phyloP scores from a whole-genome alignment of 2,329 filamentous ascomycete genomes.

The Scytalidium lignicola region DNA sequence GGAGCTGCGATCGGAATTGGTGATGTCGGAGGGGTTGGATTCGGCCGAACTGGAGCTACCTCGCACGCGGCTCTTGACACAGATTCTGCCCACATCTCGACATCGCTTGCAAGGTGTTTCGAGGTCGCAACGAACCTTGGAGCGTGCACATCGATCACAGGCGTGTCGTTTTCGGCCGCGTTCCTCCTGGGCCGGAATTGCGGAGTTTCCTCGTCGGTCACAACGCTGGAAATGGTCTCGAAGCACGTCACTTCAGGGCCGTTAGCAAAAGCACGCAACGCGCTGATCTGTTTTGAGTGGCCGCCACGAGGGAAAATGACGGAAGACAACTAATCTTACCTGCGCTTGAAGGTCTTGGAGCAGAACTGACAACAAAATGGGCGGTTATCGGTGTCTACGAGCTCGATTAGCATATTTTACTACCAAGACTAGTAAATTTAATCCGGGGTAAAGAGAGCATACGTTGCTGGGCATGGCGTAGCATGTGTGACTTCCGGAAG shows the following conservation, averaged over 20 bases:
- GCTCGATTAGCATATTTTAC: background rate
- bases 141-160: slow-evolving; percentile 27
- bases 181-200: slow-evolving; percentile 26
- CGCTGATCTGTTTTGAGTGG: no score
- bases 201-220: slow-evolving; percentile 21
- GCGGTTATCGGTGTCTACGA: slow-evolving; percentile 23
- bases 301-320: no score
- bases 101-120: slow-evolving; percentile 27
- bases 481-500: slow-evolving; percentile 28
- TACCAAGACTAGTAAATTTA: background rate
- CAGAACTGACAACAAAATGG: slow-evolving; percentile 29
- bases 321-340: slow-evolving; percentile 12
- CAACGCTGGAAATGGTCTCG: slow-evolving; percentile 29
- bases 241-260: slow-evolving; percentile 25
- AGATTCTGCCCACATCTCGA: slow-evolving; percentile 25
- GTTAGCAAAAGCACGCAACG: background rate
- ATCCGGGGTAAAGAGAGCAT: slow-evolving; percentile 5
- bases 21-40: slow-evolving; percentile 15
- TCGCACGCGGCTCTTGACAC: slow-evolving; percentile 20
- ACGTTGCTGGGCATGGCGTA: slow-evolving; percentile 28
- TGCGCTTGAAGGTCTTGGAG: slow-evolving; percentile 29
- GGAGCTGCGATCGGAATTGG: slow-evolving; percentile 25
- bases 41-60: background rate
- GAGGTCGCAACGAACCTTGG: slow-evolving; percentile 29
- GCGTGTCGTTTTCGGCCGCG: slow-evolving; percentile 28